Evolutionary conservation across 2,329 filamentous ascomycete species (phyloP).

Genomic region (Botrytis deweyae): DNA sequence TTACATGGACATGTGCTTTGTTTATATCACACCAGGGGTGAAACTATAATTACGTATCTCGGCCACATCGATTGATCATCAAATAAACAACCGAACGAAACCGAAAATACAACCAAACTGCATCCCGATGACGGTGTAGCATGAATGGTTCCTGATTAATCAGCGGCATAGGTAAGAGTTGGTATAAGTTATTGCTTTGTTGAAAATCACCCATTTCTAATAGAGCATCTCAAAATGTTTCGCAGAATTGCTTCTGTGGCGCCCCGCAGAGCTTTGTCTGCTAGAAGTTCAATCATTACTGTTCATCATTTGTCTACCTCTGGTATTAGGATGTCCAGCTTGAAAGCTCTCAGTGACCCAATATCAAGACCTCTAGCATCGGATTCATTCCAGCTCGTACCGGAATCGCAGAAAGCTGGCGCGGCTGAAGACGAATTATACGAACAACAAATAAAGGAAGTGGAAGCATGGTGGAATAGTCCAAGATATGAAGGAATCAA

Average conservation of each 20-base stretch:
- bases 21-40: background rate
- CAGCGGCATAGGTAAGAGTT: conserved; percentile 3
- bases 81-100: conserved; percentile 9
- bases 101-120: background rate
- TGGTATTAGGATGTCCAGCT: conserved; percentile 31
- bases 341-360: conserved; percentile 35
- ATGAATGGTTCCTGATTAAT: background rate
- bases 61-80: background rate
- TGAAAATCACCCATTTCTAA: conserved; percentile 12
- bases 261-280: conserved; percentile 31
- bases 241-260: conserved; percentile 34
- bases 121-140: background rate
- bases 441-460: conserved; percentile 77
- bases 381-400: conserved; percentile 82
- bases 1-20: accelerated
- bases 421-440: conserved; percentile 82
- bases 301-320: conserved; percentile 31
- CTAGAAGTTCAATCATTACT: conserved; percentile 26
- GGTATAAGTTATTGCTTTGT: background rate
- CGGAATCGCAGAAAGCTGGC: conserved; percentile 74
- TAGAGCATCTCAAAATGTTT: conserved; percentile 32
- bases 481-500: conserved; percentile 86
- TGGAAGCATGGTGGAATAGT: conserved; percentile 87
- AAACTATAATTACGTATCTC: background rate
- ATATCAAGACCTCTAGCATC: conserved; percentile 43